Evolutionary conservation across 1,284 basidiomycete species (phyloP).

Genomic region (Vanrija sp.): DNA sequence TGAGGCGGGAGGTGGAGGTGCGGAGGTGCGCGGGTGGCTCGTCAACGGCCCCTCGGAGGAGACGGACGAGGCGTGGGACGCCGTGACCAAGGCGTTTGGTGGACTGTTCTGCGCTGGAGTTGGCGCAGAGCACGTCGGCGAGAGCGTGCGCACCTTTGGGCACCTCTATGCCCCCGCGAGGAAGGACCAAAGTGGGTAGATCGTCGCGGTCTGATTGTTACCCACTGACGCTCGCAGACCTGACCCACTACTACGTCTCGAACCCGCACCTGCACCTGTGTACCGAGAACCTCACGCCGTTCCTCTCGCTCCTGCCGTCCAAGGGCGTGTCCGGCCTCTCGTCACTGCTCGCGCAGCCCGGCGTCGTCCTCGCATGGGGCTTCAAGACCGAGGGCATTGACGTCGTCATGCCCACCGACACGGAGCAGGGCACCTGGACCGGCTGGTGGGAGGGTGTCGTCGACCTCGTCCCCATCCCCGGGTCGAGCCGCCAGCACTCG

Average conservation of each 20-base stretch:
- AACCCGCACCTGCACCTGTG: slow-evolving; percentile 81
- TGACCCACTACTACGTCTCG: slow-evolving; percentile 49
- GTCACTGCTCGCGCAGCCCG: slow-evolving; percentile 75
- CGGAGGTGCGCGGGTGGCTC: slow-evolving; percentile 86
- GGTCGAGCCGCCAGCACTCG: slow-evolving; percentile 68
- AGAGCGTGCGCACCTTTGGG: slow-evolving; percentile 36
- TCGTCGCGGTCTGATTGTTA: neutral
- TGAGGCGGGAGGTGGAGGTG: slow-evolving; percentile 73
- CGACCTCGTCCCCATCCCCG: slow-evolving; percentile 62
- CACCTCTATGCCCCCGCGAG: slow-evolving; percentile 57
- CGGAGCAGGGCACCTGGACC: slow-evolving; percentile 53
- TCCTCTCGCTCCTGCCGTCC: slow-evolving; percentile 90
- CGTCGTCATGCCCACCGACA: slow-evolving; percentile 36
- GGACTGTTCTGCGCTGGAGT: slow-evolving; percentile 87
- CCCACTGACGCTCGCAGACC: slow-evolving; percentile 16
- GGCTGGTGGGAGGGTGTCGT: slow-evolving; percentile 78
- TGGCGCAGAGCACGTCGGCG: slow-evolving; percentile 66
- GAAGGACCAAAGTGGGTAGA: slow-evolving; percentile 6
- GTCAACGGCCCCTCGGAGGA: slow-evolving; percentile 35
- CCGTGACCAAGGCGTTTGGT: slow-evolving; percentile 79
- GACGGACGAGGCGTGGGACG: slow-evolving; percentile 73
- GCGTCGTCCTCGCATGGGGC: slow-evolving; percentile 78
- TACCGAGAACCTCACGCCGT: slow-evolving; percentile 94
- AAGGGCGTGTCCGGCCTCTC: slow-evolving; percentile 88
- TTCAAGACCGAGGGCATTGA: slow-evolving; percentile 56